These are phyloP conservation scores for Pyrenophora graminea DNA, from an alignment of 2,329 filamentous ascomycete genomes.

Conservation along the genomic window DNA sequence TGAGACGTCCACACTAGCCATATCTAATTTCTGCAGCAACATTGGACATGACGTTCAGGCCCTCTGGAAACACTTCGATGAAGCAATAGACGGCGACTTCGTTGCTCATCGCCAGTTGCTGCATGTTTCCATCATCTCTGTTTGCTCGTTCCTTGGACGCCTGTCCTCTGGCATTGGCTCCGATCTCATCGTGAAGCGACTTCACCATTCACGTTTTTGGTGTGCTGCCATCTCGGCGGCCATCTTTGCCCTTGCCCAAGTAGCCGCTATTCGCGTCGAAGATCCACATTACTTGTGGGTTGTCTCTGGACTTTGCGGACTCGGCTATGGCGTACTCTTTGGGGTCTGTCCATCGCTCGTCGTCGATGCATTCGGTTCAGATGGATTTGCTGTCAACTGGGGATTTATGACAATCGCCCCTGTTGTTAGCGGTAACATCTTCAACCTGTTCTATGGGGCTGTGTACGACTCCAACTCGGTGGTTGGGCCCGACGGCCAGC, in stretches of 20 bases:
- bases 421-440: slow-evolving; percentile 84
- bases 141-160: slow-evolving; percentile 83
- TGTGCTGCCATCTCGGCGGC: slow-evolving; percentile 77
- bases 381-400: slow-evolving; percentile 92
- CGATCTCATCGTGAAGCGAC: slow-evolving; percentile 81
- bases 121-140: slow-evolving; percentile 91
- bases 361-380: slow-evolving; percentile 88
- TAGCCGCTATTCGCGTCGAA: slow-evolving; percentile 73
- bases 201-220: slow-evolving; percentile 85
- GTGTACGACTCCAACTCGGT: slow-evolving; percentile 82
- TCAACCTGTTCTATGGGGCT: slow-evolving; percentile 86
- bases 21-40: slow-evolving; percentile 65
- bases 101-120: slow-evolving; percentile 82
- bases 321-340: slow-evolving; percentile 92
- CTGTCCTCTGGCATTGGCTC: slow-evolving; percentile 77
- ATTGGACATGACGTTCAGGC: slow-evolving; percentile 90
- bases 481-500: slow-evolving; percentile 68
- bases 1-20: neutral
- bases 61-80: slow-evolving; percentile 85
- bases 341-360: slow-evolving; percentile 87
- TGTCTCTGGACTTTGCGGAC: slow-evolving; percentile 80
- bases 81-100: slow-evolving; percentile 70
- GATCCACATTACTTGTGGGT: slow-evolving; percentile 77
- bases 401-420: slow-evolving; percentile 91
- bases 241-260: slow-evolving; percentile 79